Percentiles rank a stretch among this genome's conserved stretches.
phyloP scores from a whole-genome alignment of 352 stramenopile genomes.

The Globisporangium sylvaticum region DNA sequence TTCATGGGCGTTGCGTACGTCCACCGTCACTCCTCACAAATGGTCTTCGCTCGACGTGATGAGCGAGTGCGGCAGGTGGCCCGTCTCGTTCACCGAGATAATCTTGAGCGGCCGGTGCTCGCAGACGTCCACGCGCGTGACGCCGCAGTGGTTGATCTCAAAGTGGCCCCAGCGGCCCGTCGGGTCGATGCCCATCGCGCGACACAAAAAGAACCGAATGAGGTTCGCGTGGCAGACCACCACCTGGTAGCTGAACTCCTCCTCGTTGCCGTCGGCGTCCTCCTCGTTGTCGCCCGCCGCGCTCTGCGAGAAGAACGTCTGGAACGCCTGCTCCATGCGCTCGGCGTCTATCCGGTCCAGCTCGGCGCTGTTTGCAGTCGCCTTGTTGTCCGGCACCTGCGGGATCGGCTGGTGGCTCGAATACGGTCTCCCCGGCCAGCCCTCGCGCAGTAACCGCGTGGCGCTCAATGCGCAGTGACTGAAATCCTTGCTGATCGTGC shows the following conservation, averaged over 20 bases:
- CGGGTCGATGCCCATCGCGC: constrained; percentile 55
- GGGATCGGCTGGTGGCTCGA: constrained; percentile 23
- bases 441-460: constrained; percentile 65
- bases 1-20: background rate
- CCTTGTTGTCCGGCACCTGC: constrained; percentile 3
- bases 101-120: constrained; percentile 67
- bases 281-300: constrained; percentile 25
- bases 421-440: constrained; percentile 71
- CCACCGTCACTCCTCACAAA: constrained; percentile 29
- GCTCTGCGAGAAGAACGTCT: constrained; percentile 39
- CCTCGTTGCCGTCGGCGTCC: constrained; percentile 26
- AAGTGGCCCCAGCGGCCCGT: constrained; percentile 71
- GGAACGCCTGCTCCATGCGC: constrained; percentile 64
- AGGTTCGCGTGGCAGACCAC: constrained; percentile 84
- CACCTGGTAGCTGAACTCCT: constrained; percentile 53
- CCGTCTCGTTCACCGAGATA: constrained; percentile 74
- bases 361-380: constrained; percentile 13
- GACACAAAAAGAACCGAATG: constrained; percentile 81
- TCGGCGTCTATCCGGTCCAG: constrained; percentile 40
- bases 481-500: constrained; percentile 55
- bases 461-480: constrained; percentile 29
- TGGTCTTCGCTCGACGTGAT: constrained; percentile 85
- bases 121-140: constrained; percentile 76
- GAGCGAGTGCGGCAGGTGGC: constrained; percentile 69
- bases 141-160: constrained; percentile 82